Evolutionary conservation across 805 yeast genomes (phyloP), one percentile per base, ranked within the genome.

Genomic region (Spathaspora girioi): DNA sequence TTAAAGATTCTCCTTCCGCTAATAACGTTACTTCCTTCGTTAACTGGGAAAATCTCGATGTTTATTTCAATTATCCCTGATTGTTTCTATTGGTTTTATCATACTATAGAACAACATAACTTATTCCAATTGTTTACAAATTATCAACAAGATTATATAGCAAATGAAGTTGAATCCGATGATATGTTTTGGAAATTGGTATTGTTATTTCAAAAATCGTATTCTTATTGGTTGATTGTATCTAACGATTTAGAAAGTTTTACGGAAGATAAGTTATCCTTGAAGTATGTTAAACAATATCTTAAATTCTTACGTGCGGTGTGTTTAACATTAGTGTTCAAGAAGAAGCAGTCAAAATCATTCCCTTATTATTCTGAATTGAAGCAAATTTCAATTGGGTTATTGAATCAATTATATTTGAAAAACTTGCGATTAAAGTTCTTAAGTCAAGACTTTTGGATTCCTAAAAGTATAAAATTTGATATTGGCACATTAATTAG

Each of bases 161-260:
- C 31, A 15, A 52, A 27, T 12, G 54, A 47, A 14, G 55, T 59
- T 31, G 52, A 47, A 26, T 12, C 27, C 2, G 14, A 11, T 18
- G 45, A 45, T 7, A 32, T n/a, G 7, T 74, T 73, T 48, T 72
- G 75, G 73, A 63, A 65, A 31, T 54, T 62, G 5, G 61, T 86
- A 1, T 73, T 69, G 43, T 61, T 84, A 0, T 79, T 83, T 53
- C 73, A 85, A 51, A 89, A 87, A 55, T 60, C 86, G 9, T 77
- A 83, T 53, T 82, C 90, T 0, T 86, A 83, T 58, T 80, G 87
- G 80, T 65, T 87, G 42, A 76, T 81, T 23, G 81, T 87, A 8
- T 78, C 88, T 1, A 85, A 82, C 56, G 96, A 88, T 60, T 67
- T 71, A 10, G 92, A 84, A 56, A 66, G 84, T 45, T 77, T 79